Conservation (phyloP, 495 filamentous ascomycete genomes). For the Daldinia vernicosa region DNA sequence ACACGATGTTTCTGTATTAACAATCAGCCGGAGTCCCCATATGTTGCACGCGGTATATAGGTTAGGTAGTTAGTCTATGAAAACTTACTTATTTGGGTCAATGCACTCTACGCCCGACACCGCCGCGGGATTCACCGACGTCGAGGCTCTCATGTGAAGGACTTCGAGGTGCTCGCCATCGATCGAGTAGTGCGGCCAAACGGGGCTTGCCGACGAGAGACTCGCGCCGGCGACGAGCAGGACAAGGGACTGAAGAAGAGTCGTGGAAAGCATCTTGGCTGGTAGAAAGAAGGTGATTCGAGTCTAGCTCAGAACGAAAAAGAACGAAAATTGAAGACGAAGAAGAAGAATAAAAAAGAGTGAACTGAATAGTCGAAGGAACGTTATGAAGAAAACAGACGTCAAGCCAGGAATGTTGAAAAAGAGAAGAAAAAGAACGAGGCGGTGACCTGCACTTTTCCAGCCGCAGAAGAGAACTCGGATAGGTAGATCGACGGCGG, state of each 20-base stretch:
- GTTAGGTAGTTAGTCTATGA: background rate
- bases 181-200: slow-evolving; percentile 44
- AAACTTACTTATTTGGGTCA: slow-evolving; percentile 49
- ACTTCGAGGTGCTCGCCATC: slow-evolving; percentile 46
- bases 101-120: slow-evolving; percentile 49
- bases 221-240: slow-evolving; percentile 29
- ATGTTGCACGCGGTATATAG: background rate
- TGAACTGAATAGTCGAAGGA: slow-evolving; percentile 5
- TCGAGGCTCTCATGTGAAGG: slow-evolving; percentile 48
- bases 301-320: slow-evolving; percentile 3
- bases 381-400: slow-evolving; percentile 28
- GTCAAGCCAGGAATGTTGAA: slow-evolving; percentile 38
- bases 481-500: slow-evolving; percentile 5
- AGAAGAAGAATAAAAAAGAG: background rate
- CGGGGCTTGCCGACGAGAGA: slow-evolving; percentile 29
- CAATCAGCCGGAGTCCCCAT: background rate
- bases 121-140: slow-evolving; percentile 46
- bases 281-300: slow-evolving; percentile 1
- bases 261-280: slow-evolving; percentile 33
- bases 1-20: slow-evolving; percentile 56
- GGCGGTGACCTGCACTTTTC: slow-evolving; percentile 36
- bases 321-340: slow-evolving; percentile 1
- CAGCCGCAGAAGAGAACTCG: slow-evolving; percentile 9
- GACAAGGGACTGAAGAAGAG: slow-evolving; percentile 36
- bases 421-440: slow-evolving; percentile 10